These are phyloP conservation scores for Stentor coeruleus DNA, from an alignment of 73 alveolate genomes.

Conservation along the genomic window DNA sequence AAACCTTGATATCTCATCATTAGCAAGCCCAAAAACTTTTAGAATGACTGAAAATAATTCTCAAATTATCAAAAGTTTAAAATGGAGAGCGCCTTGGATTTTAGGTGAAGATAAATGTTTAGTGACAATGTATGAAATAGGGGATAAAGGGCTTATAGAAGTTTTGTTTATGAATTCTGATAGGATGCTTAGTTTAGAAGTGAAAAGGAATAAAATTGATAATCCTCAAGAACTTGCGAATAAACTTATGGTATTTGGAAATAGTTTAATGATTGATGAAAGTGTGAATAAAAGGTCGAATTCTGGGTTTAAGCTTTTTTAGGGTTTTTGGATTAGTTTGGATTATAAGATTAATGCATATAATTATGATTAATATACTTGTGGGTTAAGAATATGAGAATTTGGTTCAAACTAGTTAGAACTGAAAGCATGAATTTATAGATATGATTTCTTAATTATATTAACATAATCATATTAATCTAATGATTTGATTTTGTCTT, in stretches of 20 bases:
- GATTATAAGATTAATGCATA: no score
- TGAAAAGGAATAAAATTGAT: neutral
- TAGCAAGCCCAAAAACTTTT: neutral
- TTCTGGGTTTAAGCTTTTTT: no score
- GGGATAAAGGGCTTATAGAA: neutral
- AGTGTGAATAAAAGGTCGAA: no score
- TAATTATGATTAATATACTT: no score
- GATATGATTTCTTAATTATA: no score
- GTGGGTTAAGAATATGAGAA: no score
- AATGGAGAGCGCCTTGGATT: slow-evolving; percentile 15
- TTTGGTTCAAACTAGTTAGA: no score
- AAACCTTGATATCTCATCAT: neutral
- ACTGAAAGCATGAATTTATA: no score
- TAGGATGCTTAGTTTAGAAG: neutral
- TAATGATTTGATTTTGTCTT: no score
- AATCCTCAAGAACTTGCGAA: neutral
- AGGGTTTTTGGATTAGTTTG: no score
- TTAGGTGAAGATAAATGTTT: neutral
- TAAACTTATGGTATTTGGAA: slow-evolving; percentile 1
- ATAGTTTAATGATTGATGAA: no score
- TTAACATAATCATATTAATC: no score
- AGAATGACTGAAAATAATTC: neutral
- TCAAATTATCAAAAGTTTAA: neutral
- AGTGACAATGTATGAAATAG: neutral
- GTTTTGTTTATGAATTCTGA: neutral